These are phyloP conservation scores for Apiotrichum domesticum DNA, from an alignment of 1,284 basidiomycete genomes.

Conservation along the genomic window DNA sequence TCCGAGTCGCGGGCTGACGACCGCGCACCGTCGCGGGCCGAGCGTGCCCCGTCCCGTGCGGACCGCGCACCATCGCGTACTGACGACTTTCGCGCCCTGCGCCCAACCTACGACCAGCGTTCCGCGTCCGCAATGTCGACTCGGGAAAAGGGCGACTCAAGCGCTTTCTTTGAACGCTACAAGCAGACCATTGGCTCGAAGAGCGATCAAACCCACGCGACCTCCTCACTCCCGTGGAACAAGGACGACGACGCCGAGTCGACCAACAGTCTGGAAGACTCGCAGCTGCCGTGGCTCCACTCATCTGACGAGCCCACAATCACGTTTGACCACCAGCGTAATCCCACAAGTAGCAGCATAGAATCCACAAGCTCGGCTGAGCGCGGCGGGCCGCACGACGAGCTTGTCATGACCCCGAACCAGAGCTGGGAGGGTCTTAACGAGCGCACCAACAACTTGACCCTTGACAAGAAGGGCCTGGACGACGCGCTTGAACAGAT, in stretches of 20 bases:
- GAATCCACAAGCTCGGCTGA: conserved; percentile 28
- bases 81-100: conserved; percentile 3
- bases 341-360: conserved; percentile 32
- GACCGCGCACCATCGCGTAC: conserved; percentile 1
- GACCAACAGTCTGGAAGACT: conserved; percentile 17
- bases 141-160: background rate
- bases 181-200: conserved; percentile 11
- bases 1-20: background rate
- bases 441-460: conserved; percentile 15
- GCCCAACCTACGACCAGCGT: background rate
- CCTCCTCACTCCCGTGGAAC: background rate
- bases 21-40: background rate
- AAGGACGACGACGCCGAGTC: conserved; percentile 17
- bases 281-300: conserved; percentile 40
- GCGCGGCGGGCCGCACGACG: conserved; percentile 27
- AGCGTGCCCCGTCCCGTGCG: background rate
- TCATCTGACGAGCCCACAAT: background rate
- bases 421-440: conserved; percentile 41
- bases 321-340: conserved; percentile 19
- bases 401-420: conserved; percentile 43
- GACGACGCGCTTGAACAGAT: conserved; percentile 29
- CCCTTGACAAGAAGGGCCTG: background rate
- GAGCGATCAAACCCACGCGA: conserved; percentile 17
- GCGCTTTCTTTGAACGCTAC: conserved; percentile 53
- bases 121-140: conserved; percentile 6